Percentiles rank a stretch among this genome's conserved stretches.
Evolutionary conservation across 208 protist genomes (phyloP).

Genomic region (Perkinsela sp.): DNA sequence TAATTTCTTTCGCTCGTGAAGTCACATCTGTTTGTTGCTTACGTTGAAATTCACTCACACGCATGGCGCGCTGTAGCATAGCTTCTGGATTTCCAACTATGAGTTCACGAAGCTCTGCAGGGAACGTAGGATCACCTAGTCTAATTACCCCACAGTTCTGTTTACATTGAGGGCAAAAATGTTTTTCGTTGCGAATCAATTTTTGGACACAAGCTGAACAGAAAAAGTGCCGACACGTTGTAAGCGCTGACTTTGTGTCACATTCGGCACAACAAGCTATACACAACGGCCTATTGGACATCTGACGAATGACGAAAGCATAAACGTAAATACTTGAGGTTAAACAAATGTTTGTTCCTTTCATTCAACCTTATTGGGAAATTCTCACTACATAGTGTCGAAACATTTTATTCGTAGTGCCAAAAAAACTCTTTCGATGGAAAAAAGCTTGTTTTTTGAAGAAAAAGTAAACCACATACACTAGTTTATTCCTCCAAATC

Average conservation of each 20-base stretch:
- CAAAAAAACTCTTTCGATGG: no score
- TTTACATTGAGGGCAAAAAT: slow-evolving; percentile 26
- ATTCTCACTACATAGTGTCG: no score
- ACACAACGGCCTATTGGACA: slow-evolving; percentile 38
- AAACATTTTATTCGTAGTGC: no score
- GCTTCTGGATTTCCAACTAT: slow-evolving; percentile 12
- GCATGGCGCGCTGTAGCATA: slow-evolving; percentile 7
- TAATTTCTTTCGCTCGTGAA: not conserved
- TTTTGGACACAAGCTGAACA: slow-evolving; percentile 26
- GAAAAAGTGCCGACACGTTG: slow-evolving; percentile 53
- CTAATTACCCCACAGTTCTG: slow-evolving; percentile 14
- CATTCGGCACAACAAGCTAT: slow-evolving; percentile 38
- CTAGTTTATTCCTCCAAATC: no score
- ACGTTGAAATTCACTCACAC: slow-evolving; percentile 18
- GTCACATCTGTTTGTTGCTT: not conserved
- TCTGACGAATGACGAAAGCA: not conserved
- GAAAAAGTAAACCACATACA: no score
- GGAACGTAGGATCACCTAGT: slow-evolving; percentile 9
- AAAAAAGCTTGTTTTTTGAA: no score
- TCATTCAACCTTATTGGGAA: no score
- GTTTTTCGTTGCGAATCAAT: slow-evolving; percentile 1
- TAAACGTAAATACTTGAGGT: no score
- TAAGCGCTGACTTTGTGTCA: slow-evolving; percentile 19
- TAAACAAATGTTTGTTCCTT: no score
- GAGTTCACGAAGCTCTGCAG: slow-evolving; percentile 9